These are phyloP conservation scores for Aechmea fasciata DNA, from an alignment of 176 grass and related monocot species.

Conservation along the genomic window DNA sequence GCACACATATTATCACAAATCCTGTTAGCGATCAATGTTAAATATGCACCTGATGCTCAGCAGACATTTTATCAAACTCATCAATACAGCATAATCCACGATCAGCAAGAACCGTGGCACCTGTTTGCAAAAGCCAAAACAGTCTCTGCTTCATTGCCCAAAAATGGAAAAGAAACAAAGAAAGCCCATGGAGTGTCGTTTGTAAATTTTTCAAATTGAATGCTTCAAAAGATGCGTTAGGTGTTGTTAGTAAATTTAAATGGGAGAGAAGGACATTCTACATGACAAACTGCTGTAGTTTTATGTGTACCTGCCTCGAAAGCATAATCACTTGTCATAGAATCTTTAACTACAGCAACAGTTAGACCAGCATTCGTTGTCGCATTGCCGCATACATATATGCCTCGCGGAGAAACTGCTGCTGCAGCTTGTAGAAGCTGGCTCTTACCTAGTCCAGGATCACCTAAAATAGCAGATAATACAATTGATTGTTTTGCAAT, in stretches of 20 bases:
- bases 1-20: no score
- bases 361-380: constrained; percentile 95
- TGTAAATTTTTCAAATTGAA: not conserved
- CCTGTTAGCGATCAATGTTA: no score
- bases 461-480: constrained; percentile 33
- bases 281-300: not conserved
- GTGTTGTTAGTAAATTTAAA: not conserved
- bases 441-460: constrained; percentile 90
- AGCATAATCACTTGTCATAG: constrained; percentile 90
- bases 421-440: constrained; percentile 83
- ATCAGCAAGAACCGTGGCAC: constrained; percentile 93
- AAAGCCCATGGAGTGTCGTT: not conserved
- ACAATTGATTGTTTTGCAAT: constrained; percentile 13
- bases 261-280: not conserved
- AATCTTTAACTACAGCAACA: constrained; percentile 96
- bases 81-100: constrained; percentile 90
- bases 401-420: constrained; percentile 75
- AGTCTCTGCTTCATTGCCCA: not conserved
- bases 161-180: not conserved
- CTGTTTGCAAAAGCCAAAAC: constrained; percentile 27
- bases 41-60: constrained; percentile 71
- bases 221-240: no score
- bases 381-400: constrained; percentile 91
- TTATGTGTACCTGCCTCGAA: constrained; percentile 82
- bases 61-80: constrained; percentile 95